Percentiles rank a stretch among this genome's conserved stretches.
These are phyloP conservation scores for Globisporangium cylindrosporum DNA, from an alignment of 352 stramenopile species.

Conservation along the genomic window DNA sequence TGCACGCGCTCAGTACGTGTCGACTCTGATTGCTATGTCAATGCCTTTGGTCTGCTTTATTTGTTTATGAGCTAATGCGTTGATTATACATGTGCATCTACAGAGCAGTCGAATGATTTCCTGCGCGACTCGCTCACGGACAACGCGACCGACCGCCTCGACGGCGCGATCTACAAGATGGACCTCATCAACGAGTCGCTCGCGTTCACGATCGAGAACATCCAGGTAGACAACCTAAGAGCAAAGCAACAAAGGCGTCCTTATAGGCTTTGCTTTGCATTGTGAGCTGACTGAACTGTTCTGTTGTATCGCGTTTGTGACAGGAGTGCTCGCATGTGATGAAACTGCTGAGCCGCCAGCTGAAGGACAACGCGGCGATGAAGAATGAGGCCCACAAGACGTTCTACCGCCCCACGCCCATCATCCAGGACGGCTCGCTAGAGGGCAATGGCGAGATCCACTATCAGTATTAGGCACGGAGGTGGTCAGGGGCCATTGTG, in stretches of 20 bases:
- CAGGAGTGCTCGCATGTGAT: conserved; percentile 67
- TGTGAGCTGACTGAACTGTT: neutral
- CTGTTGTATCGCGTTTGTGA: neutral
- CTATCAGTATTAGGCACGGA: conserved; percentile 7
- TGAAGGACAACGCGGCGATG: conserved; percentile 53
- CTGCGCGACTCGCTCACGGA: conserved; percentile 32
- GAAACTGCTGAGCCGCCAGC: conserved; percentile 65
- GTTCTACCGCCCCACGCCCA: conserved; percentile 28
- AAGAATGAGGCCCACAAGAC: conserved; percentile 25
- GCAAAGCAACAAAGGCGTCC: conserved; percentile 6
- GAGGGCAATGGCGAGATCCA: conserved; percentile 1
- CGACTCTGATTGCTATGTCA: neutral
- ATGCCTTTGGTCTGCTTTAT: neutral
- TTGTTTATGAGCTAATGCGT: neutral
- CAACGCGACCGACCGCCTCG: conserved; percentile 33
- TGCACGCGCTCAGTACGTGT: conserved; percentile 27
- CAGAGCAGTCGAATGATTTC: conserved; percentile 47
- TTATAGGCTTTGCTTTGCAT: neutral
- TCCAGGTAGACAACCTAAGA: conserved; percentile 24
- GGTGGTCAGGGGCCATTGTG: neutral
- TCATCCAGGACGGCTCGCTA: conserved; percentile 16
- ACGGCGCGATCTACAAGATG: conserved; percentile 61
- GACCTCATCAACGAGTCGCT: conserved; percentile 81
- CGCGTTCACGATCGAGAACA: conserved; percentile 78
- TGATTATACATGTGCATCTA: neutral